Evolutionary conservation across 345 rosid species (phyloP).

Genomic region (Excoecaria cochinchinensis): DNA sequence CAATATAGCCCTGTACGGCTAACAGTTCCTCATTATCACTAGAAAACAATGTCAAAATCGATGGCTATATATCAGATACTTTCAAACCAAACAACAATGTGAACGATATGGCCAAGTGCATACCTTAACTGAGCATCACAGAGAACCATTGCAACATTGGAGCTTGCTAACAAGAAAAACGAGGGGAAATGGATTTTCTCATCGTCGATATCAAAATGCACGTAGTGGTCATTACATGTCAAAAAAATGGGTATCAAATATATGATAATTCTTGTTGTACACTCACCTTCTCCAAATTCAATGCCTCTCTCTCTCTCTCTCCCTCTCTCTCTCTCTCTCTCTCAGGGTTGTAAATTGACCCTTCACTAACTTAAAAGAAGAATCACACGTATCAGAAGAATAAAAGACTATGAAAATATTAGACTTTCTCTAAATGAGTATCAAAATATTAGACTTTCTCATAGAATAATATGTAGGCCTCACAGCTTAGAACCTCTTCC

Average conservation of each 20-base stretch:
- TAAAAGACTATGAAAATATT: slow-evolving; percentile 19
- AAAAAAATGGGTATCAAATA: slow-evolving; percentile 28
- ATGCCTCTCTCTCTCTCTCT: slow-evolving; percentile 5
- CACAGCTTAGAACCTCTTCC: slow-evolving; percentile 74
- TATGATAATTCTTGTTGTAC: slow-evolving; percentile 29
- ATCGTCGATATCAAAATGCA: slow-evolving; percentile 22
- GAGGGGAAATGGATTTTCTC: slow-evolving; percentile 10
- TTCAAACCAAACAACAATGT: neutral
- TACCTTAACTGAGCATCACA: neutral
- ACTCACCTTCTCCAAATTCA: slow-evolving; percentile 29
- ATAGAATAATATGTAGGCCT: slow-evolving; percentile 93
- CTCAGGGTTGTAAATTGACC: slow-evolving; percentile 25
- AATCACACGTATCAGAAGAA: slow-evolving; percentile 6
- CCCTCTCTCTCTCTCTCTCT: slow-evolving; percentile 7
- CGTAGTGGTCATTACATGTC: slow-evolving; percentile 17
- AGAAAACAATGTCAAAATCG: no score
- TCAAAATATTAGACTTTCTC: slow-evolving; percentile 40
- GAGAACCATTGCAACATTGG: neutral
- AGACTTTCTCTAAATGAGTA: slow-evolving; percentile 39
- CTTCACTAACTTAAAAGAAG: slow-evolving; percentile 16
- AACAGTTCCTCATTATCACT: no score
- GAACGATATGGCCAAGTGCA: neutral
- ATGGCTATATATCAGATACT: neutral
- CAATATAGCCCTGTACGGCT: no score
- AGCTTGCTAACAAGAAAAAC: neutral